Conservation (phyloP, 2,329 filamentous ascomycete species). For the Fusarium camptoceras region DNA sequence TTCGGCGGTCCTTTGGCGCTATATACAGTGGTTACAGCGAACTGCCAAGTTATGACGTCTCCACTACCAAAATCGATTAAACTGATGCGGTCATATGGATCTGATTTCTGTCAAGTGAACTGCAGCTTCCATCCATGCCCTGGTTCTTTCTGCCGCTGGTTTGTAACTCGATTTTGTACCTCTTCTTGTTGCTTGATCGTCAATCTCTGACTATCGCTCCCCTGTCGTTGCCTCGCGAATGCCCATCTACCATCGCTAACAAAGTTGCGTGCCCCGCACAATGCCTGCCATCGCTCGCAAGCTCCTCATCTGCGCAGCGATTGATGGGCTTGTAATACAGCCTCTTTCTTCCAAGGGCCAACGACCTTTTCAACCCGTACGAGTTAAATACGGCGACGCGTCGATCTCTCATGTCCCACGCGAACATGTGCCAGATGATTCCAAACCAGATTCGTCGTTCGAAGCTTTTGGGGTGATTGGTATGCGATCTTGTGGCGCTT, state of each 20-base stretch:
- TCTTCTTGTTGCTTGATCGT: conserved; percentile 3
- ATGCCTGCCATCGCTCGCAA: conserved; percentile 87
- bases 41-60: conserved; percentile 43
- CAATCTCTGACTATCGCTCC: conserved; percentile 3
- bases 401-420: conserved; percentile 58
- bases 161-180: conserved; percentile 3
- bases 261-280: conserved; percentile 39
- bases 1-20: conserved; percentile 31
- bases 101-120: conserved; percentile 26
- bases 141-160: conserved; percentile 4
- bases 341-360: conserved; percentile 72
- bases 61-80: conserved; percentile 24
- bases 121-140: conserved; percentile 13
- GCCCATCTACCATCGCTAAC: conserved; percentile 16
- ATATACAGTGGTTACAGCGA: conserved; percentile 20
- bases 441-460: conserved; percentile 62
- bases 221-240: conserved; percentile 19
- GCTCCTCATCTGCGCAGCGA: conserved; percentile 81
- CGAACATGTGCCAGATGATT: conserved; percentile 59
- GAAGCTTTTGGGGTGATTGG: conserved; percentile 71
- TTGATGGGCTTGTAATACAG: conserved; percentile 86
- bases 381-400: conserved; percentile 76
- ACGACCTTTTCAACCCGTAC: conserved; percentile 67
- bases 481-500: conserved; percentile 48
- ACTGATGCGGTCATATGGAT: conserved; percentile 45